Evolutionary conservation across 1,139 yeast genomes (phyloP).

Genomic region (Taphrina deformans): DNA sequence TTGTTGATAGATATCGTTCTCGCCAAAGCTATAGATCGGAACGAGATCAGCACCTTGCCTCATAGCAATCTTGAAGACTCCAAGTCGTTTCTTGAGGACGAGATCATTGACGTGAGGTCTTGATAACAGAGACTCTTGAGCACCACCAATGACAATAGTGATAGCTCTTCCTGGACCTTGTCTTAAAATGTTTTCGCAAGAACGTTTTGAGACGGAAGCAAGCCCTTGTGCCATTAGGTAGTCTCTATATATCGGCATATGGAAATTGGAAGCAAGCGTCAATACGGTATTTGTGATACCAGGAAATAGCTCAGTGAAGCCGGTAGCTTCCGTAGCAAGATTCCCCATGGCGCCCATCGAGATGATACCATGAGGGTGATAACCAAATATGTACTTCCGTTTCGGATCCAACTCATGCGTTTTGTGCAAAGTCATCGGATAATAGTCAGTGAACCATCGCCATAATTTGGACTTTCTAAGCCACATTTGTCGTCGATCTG

Average conservation of each 20-base stretch:
- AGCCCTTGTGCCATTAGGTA: slow-evolving; percentile 78
- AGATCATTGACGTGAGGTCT: slow-evolving; percentile 61
- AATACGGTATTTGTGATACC: slow-evolving; percentile 76
- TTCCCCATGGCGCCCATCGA: slow-evolving; percentile 91
- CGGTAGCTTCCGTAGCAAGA: slow-evolving; percentile 73
- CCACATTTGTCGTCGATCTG: slow-evolving; percentile 18
- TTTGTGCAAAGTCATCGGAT: slow-evolving; percentile 75
- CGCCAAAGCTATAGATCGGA: slow-evolving; percentile 92
- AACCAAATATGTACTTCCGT: slow-evolving; percentile 42
- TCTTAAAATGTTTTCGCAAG: slow-evolving; percentile 63
- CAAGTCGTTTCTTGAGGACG: slow-evolving; percentile 75
- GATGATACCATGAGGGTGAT: slow-evolving; percentile 96
- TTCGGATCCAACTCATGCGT: slow-evolving; percentile 70
- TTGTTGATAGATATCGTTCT: slow-evolving; percentile 70
- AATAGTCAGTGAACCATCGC: slow-evolving; percentile 62
- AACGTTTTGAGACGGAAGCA: slow-evolving; percentile 77
- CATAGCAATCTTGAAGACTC: slow-evolving; percentile 83
- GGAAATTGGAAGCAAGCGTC: slow-evolving; percentile 81
- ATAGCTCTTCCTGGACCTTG: slow-evolving; percentile 68
- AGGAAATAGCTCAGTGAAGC: slow-evolving; percentile 69
- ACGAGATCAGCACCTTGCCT: slow-evolving; percentile 76
- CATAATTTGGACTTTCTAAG: slow-evolving; percentile 26
- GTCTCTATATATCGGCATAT: slow-evolving; percentile 84
- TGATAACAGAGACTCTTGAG: slow-evolving; percentile 80
- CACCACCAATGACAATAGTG: slow-evolving; percentile 93